Base-by-base conservation (phyloP, 129 eudicot genomes). In the Flaveria sonorensis region DNA sequence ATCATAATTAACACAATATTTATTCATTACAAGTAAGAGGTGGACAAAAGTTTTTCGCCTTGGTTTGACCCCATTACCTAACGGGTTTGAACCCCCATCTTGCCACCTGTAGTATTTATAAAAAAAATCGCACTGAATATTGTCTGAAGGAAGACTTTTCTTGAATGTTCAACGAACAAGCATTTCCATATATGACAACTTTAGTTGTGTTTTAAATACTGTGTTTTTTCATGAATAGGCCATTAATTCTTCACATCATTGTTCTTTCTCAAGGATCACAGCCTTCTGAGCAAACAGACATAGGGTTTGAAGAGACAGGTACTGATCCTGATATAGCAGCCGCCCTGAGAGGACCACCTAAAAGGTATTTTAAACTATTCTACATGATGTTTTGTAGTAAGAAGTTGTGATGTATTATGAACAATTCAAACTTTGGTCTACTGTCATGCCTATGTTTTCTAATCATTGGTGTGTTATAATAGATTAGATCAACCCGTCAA, bases 261-360 rank as follows among this genome's bases (percentile, higher is more conserved):
- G 75, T 70, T 59, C 43, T 70, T 70, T 59, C 71, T 78, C 36
- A 70, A 78, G 82, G 52, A 32, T 78, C 77, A 46, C 77, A 78
- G n/a, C 77, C 77, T 5, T 71, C 71, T 46, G 82, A 60, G 23
- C 72, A 64, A 40, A 76, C 40, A 0, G 73, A 65, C 32, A 19
- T 13, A 7, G 72, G 40, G 52, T 47, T 64, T 19, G 15, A 48
- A 50, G 80, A 75, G 30, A 13, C 42, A 14, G 65, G 40, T 74
- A 28, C 74, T 12, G 79, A 46, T 43, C 74, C 74, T 43, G 66
- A 73, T 73, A 42, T 55, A 45, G 51, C 80, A 74, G 65, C 76
- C 28, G 46, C 84, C 70, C 74, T 92, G 72, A 79, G 72, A 81
- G 90, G 87, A 70, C 94, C 87, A 82, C 99, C 99, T 32, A 76